Evolutionary conservation across 139 green algal species (phyloP), one percentile per base, ranked within the genome.

Genomic region (Raphidocelis subcapitata): DNA sequence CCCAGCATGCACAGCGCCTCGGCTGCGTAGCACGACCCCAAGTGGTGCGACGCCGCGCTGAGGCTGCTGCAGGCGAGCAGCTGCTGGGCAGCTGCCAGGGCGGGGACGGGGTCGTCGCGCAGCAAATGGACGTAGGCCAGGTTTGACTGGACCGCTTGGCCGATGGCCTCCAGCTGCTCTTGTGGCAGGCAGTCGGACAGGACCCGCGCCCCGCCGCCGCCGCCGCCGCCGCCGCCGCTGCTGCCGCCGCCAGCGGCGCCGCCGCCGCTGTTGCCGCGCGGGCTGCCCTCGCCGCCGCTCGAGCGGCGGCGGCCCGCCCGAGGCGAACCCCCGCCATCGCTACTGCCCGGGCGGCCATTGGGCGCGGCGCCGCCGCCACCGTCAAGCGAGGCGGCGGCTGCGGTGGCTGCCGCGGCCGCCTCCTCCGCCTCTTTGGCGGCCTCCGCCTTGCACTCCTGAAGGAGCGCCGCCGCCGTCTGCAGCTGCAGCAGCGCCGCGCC

Each of bases 81-180:
- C 31, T 46, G 65, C 70, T 79, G 70, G 0, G 79, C 74, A 26
- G 70, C 70, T 60, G 31, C 41, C 26, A 79, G 63, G 26, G 74
- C 79, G 3, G 52, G 60, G n/a, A 26, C 1, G n/a, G 70, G 78
- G 52, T 80, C 51, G 15, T 62, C 46, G 2, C 69, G 65, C 55
- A 72, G 67, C 44, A 85, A 67, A 14, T 82, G 71, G 52, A 77
- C 70, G 60, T 77, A 82, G 0, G 80, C 44, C 28, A 80, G 52
- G 75, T 85, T 85, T 14, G 75, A 62, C 0, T 82, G 66, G 21
- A 85, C 37, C 3, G 80, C 71, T n/a, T 80, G 80, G 16, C 73
- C 62, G n/a, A 79, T 31, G 31, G 29, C 49, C 54, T 56, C 36
- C 68, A 26, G 41, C 35, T 12, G 1, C 59, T 41, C 64, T 35